phyloP scores from a whole-genome alignment of 2,329 filamentous ascomycete species.

The Beauveria pseudobassiana region DNA sequence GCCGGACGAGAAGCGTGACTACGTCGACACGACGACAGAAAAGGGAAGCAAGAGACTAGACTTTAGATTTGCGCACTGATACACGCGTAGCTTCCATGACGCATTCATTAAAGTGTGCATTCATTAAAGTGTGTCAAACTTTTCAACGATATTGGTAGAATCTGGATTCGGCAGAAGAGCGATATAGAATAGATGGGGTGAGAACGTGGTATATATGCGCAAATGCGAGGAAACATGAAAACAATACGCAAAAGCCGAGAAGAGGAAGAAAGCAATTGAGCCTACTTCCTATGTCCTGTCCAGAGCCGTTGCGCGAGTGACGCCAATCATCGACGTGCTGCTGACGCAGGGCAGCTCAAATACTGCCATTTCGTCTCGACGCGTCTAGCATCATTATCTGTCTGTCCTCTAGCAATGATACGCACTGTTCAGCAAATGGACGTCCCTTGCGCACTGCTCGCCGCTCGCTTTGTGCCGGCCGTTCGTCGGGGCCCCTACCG shows the following conservation, averaged over 20 bases:
- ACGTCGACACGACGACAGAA: constrained; percentile 26
- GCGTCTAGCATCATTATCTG: neutral
- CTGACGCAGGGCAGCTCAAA: neutral
- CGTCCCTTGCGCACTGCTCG: neutral
- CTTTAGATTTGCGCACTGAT: constrained; percentile 29
- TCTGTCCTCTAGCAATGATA: too few relatives aligned
- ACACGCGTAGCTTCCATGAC: neutral
- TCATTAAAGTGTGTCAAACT: neutral
- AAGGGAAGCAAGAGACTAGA: constrained; percentile 33
- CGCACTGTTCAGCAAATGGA: neutral
- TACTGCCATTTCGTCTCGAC: neutral
- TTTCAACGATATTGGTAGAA: neutral
- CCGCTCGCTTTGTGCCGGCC: neutral
- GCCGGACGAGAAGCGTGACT: constrained; percentile 24
- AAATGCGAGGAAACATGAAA: too few relatives aligned
- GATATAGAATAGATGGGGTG: too few relatives aligned
- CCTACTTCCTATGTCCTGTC: too few relatives aligned
- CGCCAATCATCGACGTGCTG: neutral
- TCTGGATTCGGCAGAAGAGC: too few relatives aligned
- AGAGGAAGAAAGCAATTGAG: too few relatives aligned
- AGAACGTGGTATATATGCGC: too few relatives aligned
- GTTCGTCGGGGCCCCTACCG: neutral
- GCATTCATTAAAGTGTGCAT: neutral
- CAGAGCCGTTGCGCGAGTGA: too few relatives aligned
- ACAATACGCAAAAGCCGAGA: too few relatives aligned